These are phyloP conservation scores for Pugionium cornutum DNA, from an alignment of 345 rosid species.

Conservation along the genomic window DNA sequence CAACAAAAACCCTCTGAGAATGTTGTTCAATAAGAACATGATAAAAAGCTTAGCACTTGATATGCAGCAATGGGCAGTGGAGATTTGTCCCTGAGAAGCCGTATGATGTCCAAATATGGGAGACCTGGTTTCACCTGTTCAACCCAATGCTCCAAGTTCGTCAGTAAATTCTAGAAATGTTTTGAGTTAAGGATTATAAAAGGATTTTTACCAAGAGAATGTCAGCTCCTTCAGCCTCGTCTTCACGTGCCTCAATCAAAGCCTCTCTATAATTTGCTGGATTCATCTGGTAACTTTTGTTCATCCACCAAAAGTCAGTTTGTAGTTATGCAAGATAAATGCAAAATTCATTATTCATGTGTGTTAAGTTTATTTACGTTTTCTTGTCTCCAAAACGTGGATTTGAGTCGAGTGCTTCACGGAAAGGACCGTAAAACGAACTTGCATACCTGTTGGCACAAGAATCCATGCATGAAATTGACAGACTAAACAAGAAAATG, in stretches of 20 bases:
- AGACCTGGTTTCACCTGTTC: conserved; percentile 92
- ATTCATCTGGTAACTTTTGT: conserved; percentile 93
- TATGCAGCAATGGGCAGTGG: conserved; percentile 90
- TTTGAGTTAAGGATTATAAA: background rate
- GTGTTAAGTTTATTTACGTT: conserved; percentile 53
- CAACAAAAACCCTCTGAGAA: conserved; percentile 1
- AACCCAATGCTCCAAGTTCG: too few species aligned
- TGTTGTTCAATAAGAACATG: background rate
- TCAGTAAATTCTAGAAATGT: background rate
- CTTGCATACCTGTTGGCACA: conserved; percentile 73
- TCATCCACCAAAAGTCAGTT: conserved; percentile 2
- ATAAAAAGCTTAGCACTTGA: conserved; percentile 53
- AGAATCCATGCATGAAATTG: conserved; percentile 20
- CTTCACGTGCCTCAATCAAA: conserved; percentile 75
- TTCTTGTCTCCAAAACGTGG: conserved; percentile 97
- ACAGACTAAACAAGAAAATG: conserved; percentile 9
- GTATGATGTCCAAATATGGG: conserved; percentile 90
- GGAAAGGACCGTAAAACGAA: conserved; percentile 93
- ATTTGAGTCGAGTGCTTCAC: conserved; percentile 90
- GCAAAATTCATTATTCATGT: background rate
- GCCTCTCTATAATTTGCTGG: conserved; percentile 96
- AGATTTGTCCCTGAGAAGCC: conserved; percentile 80
- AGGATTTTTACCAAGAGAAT: conserved; percentile 64
- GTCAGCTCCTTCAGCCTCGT: conserved; percentile 97
- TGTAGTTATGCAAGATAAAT: too few species aligned